Evolutionary conservation across 805 yeast species (phyloP).

Genomic region (Kuraishia piskuri): DNA sequence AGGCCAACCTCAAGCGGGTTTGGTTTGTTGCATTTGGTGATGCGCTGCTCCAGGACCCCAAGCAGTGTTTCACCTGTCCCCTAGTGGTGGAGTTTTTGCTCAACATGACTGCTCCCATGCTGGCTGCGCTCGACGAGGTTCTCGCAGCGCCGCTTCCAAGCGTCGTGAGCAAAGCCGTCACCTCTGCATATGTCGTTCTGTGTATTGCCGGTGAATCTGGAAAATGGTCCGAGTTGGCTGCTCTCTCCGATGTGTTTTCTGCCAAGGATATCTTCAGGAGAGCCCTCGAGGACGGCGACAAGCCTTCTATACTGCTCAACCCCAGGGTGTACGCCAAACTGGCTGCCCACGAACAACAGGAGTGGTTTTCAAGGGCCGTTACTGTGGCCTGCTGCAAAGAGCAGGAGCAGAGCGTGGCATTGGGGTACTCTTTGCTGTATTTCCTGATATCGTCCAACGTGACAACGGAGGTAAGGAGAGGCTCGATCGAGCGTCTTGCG

Average conservation of each 20-base stretch:
- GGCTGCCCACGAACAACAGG: constrained; percentile 31
- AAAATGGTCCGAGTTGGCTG: constrained; percentile 5
- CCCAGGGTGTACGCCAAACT: constrained; percentile 44
- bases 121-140: constrained; percentile 32
- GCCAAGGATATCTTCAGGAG: constrained; percentile 22
- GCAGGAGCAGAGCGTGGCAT: constrained; percentile 11
- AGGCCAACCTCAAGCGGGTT: constrained; percentile 47
- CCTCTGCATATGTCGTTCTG: constrained; percentile 44
- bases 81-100: constrained; percentile 9
- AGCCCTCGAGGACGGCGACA: constrained; percentile 26
- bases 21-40: constrained; percentile 56
- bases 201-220: constrained; percentile 14
- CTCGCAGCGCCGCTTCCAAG: constrained; percentile 44
- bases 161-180: constrained; percentile 40
- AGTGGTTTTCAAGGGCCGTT: constrained; percentile 46
- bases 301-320: constrained; percentile 39
- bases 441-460: constrained; percentile 33
- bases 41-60: constrained; percentile 12
- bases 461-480: constrained; percentile 23
- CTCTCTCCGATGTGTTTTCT: constrained; percentile 10
- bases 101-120: constrained; percentile 17
- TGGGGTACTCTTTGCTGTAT: constrained; percentile 44
- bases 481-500: constrained; percentile 23
- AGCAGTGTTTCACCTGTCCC: constrained; percentile 1
- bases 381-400: constrained; percentile 12